phyloP scores from a whole-genome alignment of 257 asterid genomes.

The Solanum stenotomum region DNA sequence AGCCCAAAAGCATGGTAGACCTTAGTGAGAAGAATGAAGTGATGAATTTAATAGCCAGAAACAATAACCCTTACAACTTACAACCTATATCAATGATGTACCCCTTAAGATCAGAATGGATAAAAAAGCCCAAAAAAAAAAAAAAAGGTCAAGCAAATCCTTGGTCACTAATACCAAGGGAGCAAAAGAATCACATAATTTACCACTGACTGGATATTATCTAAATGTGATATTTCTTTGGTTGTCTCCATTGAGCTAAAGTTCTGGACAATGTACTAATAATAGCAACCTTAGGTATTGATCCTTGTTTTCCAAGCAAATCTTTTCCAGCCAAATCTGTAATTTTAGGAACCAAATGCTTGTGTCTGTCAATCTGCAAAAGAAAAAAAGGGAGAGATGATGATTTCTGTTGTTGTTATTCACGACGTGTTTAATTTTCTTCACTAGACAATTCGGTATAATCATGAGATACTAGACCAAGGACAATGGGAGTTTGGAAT shows the following conservation, averaged over 20 bases:
- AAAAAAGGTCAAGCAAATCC: conserved; percentile 17
- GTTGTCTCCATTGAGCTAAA: conserved; percentile 59
- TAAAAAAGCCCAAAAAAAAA: background rate
- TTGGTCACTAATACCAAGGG: background rate
- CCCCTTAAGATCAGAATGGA: background rate
- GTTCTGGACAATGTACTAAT: conserved; percentile 55
- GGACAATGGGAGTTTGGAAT: background rate
- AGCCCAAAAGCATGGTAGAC: background rate
- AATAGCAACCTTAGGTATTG: conserved; percentile 43
- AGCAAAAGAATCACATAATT: conserved; percentile 27
- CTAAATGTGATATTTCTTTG: conserved; percentile 71
- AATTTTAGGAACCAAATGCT: conserved; percentile 78
- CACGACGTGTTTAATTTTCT: background rate
- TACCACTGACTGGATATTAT: background rate
- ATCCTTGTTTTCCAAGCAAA: conserved; percentile 72
- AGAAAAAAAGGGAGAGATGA: background rate
- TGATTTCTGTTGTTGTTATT: background rate
- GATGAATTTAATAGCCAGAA: background rate
- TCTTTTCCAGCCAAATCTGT: conserved; percentile 95
- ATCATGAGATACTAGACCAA: background rate
- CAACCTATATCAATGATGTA: background rate
- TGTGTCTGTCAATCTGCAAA: conserved; percentile 86
- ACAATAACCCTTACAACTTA: background rate
- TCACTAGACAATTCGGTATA: background rate
- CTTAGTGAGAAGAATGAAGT: background rate